These are phyloP conservation scores for Powellomyces hirtus DNA, from an alignment of 192 early-diverging fungal genomes.

Conservation along the genomic window DNA sequence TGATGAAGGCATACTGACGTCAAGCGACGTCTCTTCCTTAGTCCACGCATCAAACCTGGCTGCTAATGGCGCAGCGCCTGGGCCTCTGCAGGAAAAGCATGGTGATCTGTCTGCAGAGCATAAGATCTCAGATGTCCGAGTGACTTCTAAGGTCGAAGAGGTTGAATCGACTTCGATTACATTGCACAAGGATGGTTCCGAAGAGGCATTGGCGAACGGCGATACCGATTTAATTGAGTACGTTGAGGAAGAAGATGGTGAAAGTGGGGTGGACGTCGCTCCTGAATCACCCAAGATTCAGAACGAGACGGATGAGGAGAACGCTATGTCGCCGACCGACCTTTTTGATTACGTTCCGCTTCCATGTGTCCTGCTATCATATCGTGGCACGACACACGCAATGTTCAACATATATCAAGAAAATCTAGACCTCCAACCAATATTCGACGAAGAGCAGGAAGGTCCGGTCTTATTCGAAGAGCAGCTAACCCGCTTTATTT, in stretches of 20 bases:
- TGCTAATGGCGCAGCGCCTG: neutral
- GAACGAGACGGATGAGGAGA: neutral
- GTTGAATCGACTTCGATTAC: neutral
- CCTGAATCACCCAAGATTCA: neutral
- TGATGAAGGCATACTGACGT: constrained; percentile 1
- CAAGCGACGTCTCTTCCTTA: neutral
- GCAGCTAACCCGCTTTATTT: constrained; percentile 17
- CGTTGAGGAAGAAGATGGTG: constrained; percentile 23
- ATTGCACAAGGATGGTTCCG: neutral
- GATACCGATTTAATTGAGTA: constrained; percentile 18
- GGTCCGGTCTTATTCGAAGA: constrained; percentile 16
- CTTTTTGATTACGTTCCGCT: constrained; percentile 14
- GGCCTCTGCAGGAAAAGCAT: neutral
- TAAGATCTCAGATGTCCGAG: too few species aligned
- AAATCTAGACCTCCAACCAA: constrained; percentile 13
- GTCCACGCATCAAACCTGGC: too few species aligned
- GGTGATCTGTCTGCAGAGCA: neutral
- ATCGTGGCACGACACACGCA: constrained; percentile 8
- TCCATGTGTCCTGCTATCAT: constrained; percentile 14
- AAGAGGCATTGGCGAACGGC: too few species aligned
- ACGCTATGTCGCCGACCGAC: neutral
- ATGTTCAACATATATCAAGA: constrained; percentile 18
- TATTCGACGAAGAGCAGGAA: constrained; percentile 23
- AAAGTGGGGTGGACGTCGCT: neutral
- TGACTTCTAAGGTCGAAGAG: neutral